Base-by-base conservation (phyloP, 1,284 basidiomycete genomes). In the Boletus chippewaensis region DNA sequence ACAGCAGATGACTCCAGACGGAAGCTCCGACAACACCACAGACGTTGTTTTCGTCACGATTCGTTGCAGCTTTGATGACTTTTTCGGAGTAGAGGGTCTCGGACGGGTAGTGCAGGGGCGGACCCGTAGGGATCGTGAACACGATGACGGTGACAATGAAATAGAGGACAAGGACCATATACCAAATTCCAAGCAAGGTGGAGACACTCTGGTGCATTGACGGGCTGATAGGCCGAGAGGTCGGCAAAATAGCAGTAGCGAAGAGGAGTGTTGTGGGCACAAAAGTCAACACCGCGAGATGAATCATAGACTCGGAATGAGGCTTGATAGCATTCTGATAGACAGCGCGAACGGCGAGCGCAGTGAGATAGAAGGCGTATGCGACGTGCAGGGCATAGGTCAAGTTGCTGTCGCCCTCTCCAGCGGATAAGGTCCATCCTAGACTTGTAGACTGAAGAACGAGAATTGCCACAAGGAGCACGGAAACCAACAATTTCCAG, bases 21-120 rank as follows among this genome's bases (percentile, higher is more conserved):
- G 51, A 69, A 63, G 47, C 59, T 73, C 79, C 73, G 44, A 76
- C 71, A 26, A 77, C 55, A 2, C 84, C 84, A 47, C 77, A 81
- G 12, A 88, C 86, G 55, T 90, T 90, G 57, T 82, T 77, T 32
- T 75, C 64, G 38, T 79, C 76, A 18, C 61, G 64, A 46, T 81
- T 83, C 3, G 80, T 84, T 20, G 76, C 73, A 9, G 71, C 63
- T 51, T 74, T 69, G 22, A 86, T 71, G 0, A 72, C 80, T 65
- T 90, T 90, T 47, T 84, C 74, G 0, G 84, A 81, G 63, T 93
- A 94, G 36, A 94, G 83, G 13, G 72, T 72, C 42, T 79, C 74
- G 7, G 82, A 73, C 0, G 87, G 85, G 58, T 81, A 87, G 62
- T 90, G 80, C 24, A 92, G 71, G 4, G 75, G 69, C 0, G 92